These are phyloP conservation scores for Penicillium mononematosum DNA, from an alignment of 495 filamentous ascomycete species.

Conservation along the genomic window DNA sequence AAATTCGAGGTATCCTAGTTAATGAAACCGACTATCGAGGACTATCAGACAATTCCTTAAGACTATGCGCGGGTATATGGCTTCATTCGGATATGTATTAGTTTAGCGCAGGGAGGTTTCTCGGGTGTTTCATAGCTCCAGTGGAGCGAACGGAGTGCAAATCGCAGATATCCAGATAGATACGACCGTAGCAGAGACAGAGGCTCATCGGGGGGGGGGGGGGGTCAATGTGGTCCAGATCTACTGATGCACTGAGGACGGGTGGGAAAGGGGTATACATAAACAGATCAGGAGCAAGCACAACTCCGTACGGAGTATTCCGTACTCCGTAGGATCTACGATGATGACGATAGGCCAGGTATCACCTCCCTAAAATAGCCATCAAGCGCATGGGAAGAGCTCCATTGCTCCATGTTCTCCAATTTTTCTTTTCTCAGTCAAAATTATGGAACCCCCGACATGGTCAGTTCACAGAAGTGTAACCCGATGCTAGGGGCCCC, in stretches of 20 bases:
- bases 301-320: background rate
- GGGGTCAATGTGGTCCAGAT: background rate
- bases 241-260: background rate
- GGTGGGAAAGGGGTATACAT: background rate
- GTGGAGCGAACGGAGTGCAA: constrained; percentile 7
- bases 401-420: background rate
- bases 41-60: background rate
- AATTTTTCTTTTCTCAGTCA: background rate
- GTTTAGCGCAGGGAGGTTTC: background rate
- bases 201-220: background rate
- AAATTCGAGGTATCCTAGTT: background rate
- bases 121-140: constrained; percentile 9
- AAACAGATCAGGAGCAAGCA: background rate
- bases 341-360: constrained; percentile 7
- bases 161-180: constrained; percentile 7
- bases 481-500: constrained; percentile 2
- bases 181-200: constrained; percentile 7
- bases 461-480: constrained; percentile 4
- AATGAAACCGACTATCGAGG: constrained; percentile 6
- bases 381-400: constrained; percentile 3
- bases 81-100: constrained; percentile 1
- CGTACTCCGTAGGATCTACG: constrained; percentile 1
- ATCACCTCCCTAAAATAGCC: constrained; percentile 16
- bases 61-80: constrained; percentile 10
- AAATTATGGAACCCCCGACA: constrained; percentile 1